A percentile compares a stretch with the other conserved stretches of the same genome.
Evolutionary conservation across 352 stramenopile genomes (phyloP).

Genomic region (Pythium utonaiense): DNA sequence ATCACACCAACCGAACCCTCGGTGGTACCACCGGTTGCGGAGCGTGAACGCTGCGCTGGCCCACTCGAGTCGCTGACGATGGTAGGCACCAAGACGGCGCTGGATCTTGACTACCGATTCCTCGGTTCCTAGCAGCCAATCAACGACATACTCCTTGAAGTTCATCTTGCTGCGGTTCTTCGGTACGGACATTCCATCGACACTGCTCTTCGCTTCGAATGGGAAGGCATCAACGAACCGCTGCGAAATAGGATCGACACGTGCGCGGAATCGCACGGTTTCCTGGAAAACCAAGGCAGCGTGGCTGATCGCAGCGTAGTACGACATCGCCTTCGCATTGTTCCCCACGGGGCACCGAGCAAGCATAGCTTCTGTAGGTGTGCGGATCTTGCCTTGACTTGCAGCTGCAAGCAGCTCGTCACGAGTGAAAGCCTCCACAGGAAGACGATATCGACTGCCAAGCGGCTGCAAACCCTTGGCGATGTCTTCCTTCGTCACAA

Average conservation of each 20-base stretch:
- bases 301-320: conserved; percentile 63
- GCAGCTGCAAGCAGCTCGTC: conserved; percentile 57
- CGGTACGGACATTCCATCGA: conserved; percentile 40
- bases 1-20: conserved; percentile 65
- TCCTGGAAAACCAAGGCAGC: conserved; percentile 59
- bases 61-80: conserved; percentile 53
- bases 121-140: conserved; percentile 64
- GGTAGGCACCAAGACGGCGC: conserved; percentile 39
- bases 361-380: conserved; percentile 43
- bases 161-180: conserved; percentile 40
- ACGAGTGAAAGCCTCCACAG: conserved; percentile 57
- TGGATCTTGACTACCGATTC: conserved; percentile 43
- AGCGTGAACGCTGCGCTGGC: conserved; percentile 55
- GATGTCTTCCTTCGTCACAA: conserved; percentile 74
- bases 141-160: conserved; percentile 43
- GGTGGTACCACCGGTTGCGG: conserved; percentile 60
- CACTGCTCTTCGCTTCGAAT: conserved; percentile 34
- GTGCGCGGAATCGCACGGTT: conserved; percentile 45
- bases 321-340: conserved; percentile 61
- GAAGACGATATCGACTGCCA: conserved; percentile 35
- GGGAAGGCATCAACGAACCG: conserved; percentile 43
- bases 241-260: conserved; percentile 35
- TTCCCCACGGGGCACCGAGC: conserved; percentile 37
- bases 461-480: conserved; percentile 41
- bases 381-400: conserved; percentile 41